These are phyloP conservation scores for Rossbeevera mucosa DNA, from an alignment of 768 basidiomycete species.

Conservation along the genomic window DNA sequence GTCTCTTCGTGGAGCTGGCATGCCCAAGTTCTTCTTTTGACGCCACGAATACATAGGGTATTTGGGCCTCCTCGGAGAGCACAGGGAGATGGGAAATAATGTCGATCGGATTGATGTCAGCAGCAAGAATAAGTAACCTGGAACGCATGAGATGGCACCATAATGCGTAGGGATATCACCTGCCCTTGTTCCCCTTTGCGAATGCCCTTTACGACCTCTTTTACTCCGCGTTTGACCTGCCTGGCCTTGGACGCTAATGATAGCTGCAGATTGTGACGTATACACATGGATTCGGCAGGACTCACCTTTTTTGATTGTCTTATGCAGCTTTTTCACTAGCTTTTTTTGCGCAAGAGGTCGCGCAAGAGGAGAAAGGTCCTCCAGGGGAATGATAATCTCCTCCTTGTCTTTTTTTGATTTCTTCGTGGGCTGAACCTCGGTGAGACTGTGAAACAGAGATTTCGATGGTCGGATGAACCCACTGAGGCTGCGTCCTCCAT, in stretches of 20 bases:
- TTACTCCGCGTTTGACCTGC: conserved; percentile 96
- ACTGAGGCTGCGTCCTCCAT: conserved; percentile 37
- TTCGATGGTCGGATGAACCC: conserved; percentile 16
- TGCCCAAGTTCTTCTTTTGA: conserved; percentile 96
- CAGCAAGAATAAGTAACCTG: conserved; percentile 88
- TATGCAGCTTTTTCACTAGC: conserved; percentile 89
- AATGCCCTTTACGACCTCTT: conserved; percentile 97
- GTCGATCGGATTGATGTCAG: conserved; percentile 97
- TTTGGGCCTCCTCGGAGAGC: conserved; percentile 87
- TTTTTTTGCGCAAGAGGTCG: conserved; percentile 92
- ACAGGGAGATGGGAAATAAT: conserved; percentile 97
- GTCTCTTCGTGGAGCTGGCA: conserved; percentile 94
- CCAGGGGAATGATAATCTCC: conserved; percentile 62
- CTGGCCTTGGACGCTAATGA: conserved; percentile 82
- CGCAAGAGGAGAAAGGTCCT: conserved; percentile 91
- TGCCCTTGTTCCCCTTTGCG: conserved; percentile 97
- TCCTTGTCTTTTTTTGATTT: conserved; percentile 59
- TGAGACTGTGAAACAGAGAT: conserved; percentile 28
- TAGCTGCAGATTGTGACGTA: not conserved
- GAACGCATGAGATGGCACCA: conserved; percentile 1
- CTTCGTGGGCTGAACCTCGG: conserved; percentile 38
- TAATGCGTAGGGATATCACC: conserved; percentile 25
- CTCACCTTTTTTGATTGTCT: conserved; percentile 86
- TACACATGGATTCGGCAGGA: not conserved
- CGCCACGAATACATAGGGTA: conserved; percentile 85